Percentiles rank a stretch among this genome's conserved stretches.
Evolutionary conservation across 257 asterid genomes (phyloP).

Genomic region (Petunia secreta): DNA sequence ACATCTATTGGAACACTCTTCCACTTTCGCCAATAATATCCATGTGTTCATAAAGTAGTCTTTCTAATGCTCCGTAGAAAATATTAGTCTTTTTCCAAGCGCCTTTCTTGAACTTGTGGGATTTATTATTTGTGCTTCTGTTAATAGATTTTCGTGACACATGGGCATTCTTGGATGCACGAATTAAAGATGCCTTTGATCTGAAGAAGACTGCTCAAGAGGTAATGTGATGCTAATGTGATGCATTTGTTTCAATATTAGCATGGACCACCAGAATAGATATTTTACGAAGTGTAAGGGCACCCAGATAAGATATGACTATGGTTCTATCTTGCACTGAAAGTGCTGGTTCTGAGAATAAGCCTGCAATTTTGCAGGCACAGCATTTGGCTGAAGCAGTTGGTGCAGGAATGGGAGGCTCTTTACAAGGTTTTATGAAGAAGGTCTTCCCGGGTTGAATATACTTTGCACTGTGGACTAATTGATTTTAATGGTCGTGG

Average conservation of each 20-base stretch:
- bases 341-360: not conserved
- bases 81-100: not conserved
- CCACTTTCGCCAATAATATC: slow-evolving; percentile 3
- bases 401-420: slow-evolving; percentile 88
- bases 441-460: slow-evolving; percentile 52
- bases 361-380: slow-evolving; percentile 54
- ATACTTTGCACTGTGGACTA: slow-evolving; percentile 11
- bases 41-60: not conserved
- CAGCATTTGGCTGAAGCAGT: slow-evolving; percentile 84
- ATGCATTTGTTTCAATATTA: not conserved
- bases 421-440: slow-evolving; percentile 65
- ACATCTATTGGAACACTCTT: not conserved
- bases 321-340: not conserved
- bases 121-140: slow-evolving; percentile 25
- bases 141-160: slow-evolving; percentile 76
- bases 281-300: not conserved
- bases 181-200: slow-evolving; percentile 86
- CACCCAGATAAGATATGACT: not conserved
- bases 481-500: not conserved
- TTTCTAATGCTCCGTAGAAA: not conserved
- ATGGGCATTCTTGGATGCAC: slow-evolving; percentile 79
- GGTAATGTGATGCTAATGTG: slow-evolving; percentile 45
- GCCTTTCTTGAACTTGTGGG: not conserved
- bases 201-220: slow-evolving; percentile 75
- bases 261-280: not conserved